Percentiles rank a stretch among this genome's conserved stretches.
Evolutionary conservation across 1,139 yeast genomes (phyloP).

Genomic region (Blastobotrys apis): DNA sequence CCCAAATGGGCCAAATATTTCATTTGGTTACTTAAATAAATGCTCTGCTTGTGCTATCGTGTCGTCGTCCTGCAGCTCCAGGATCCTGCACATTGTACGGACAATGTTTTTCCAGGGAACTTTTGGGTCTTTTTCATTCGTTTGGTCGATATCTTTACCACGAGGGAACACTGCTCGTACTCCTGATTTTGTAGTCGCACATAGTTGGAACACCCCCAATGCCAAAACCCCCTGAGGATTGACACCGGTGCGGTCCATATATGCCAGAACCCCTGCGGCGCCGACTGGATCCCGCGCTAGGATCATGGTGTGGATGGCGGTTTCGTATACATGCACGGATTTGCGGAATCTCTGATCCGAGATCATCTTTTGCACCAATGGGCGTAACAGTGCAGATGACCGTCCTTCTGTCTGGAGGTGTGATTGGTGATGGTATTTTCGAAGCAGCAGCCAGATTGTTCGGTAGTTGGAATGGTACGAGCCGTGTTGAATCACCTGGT

Average conservation of each 20-base stretch:
- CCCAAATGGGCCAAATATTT: slow-evolving; percentile 32
- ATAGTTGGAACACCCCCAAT: slow-evolving; percentile 21
- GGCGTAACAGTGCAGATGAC: slow-evolving; percentile 13
- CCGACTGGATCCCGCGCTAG: slow-evolving; percentile 22
- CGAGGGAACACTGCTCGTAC: slow-evolving; percentile 9
- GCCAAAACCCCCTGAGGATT: slow-evolving; percentile 21
- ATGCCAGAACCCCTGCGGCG: slow-evolving; percentile 24
- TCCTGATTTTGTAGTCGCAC: slow-evolving; percentile 15
- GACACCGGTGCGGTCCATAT: slow-evolving; percentile 23
- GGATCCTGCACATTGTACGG: slow-evolving; percentile 4
- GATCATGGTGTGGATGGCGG: slow-evolving; percentile 26
- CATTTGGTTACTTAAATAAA: slow-evolving; percentile 20
- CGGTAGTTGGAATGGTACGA: slow-evolving; percentile 7
- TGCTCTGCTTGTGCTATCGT: slow-evolving; percentile 5
- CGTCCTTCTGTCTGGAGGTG: too few species aligned
- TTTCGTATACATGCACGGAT: slow-evolving; percentile 25
- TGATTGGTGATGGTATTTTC: slow-evolving; percentile 24
- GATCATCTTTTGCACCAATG: slow-evolving; percentile 21
- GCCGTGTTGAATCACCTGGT: not conserved
- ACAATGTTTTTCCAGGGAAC: slow-evolving; percentile 19
- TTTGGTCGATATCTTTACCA: not conserved
- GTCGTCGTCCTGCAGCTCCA: slow-evolving; percentile 8
- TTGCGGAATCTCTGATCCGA: slow-evolving; percentile 20
- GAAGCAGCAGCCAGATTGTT: slow-evolving; percentile 25
- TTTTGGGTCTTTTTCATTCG: slow-evolving; percentile 10